Evolutionary conservation across 2,329 filamentous ascomycete genomes (phyloP).

Genomic region (Trichophyton mentagrophytes): DNA sequence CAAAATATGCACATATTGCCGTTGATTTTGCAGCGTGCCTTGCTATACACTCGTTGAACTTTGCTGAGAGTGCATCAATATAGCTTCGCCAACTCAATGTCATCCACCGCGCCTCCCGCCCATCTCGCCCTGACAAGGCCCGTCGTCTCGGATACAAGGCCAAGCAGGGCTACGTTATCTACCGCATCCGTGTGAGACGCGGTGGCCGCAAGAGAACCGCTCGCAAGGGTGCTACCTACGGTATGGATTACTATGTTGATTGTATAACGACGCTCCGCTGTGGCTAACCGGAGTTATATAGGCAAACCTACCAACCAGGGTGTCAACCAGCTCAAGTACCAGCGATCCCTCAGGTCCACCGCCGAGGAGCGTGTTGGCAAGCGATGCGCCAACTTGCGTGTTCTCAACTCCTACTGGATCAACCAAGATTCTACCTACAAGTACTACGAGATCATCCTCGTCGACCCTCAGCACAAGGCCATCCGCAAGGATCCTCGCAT

Average conservation of each 20-base stretch:
- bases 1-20: conserved; percentile 24
- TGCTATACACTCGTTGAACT: conserved; percentile 99
- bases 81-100: conserved; percentile 99
- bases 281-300: conserved; percentile 29
- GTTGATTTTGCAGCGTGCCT: conserved; percentile 39
- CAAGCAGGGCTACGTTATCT: conserved; percentile 99
- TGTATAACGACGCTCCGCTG: neutral
- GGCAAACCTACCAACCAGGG: conserved; percentile 99
- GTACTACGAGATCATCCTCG: conserved; percentile 99
- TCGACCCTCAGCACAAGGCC: conserved; percentile 99
- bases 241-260: conserved; percentile 42
- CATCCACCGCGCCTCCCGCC: conserved; percentile 95
- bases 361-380: conserved; percentile 99
- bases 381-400: conserved; percentile 96
- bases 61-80: conserved; percentile 99
- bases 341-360: conserved; percentile 93
- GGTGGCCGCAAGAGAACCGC: conserved; percentile 97
- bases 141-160: conserved; percentile 99
- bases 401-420: conserved; percentile 99
- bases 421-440: conserved; percentile 99
- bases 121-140: conserved; percentile 98
- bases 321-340: conserved; percentile 99
- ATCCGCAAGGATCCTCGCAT: conserved; percentile 98
- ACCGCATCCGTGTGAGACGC: conserved; percentile 95
- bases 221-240: conserved; percentile 96